These are phyloP conservation scores for Pyrenula massariospora DNA, from an alignment of 495 filamentous ascomycete genomes.

Conservation along the genomic window DNA sequence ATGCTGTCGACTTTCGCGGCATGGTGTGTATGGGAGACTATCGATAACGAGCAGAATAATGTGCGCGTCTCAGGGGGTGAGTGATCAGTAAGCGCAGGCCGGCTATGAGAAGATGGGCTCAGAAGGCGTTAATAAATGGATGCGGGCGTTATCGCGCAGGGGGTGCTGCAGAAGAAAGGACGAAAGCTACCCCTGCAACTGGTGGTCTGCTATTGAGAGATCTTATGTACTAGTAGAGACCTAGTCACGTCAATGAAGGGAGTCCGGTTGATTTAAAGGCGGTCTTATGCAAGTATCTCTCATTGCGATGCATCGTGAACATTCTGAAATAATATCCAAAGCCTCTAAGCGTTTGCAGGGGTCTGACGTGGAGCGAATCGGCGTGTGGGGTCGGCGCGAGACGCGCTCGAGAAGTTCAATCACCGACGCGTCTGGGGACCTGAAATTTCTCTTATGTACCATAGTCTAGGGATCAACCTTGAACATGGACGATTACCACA, in stretches of 20 bases:
- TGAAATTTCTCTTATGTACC: no score
- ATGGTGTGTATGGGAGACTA: conserved; percentile 5
- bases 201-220: no score
- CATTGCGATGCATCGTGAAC: no score
- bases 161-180: not conserved
- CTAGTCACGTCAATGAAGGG: not conserved
- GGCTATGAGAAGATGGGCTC: not conserved
- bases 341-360: no score
- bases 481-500: no score
- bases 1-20: conserved; percentile 27
- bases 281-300: not conserved
- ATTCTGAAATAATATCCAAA: no score
- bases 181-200: not conserved
- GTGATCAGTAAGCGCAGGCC: not conserved
- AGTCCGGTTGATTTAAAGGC: not conserved
- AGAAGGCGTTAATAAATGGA: not conserved
- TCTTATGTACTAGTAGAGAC: no score
- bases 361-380: no score
- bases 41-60: not conserved
- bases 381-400: not conserved
- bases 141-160: not conserved
- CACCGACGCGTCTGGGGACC: not conserved
- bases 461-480: no score
- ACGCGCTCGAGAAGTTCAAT: not conserved
- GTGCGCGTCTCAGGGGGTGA: not conserved